Evolutionary conservation across 1,284 basidiomycete species (phyloP), one percentile per base, ranked within the genome.

Genomic region (Irpex sp.): DNA sequence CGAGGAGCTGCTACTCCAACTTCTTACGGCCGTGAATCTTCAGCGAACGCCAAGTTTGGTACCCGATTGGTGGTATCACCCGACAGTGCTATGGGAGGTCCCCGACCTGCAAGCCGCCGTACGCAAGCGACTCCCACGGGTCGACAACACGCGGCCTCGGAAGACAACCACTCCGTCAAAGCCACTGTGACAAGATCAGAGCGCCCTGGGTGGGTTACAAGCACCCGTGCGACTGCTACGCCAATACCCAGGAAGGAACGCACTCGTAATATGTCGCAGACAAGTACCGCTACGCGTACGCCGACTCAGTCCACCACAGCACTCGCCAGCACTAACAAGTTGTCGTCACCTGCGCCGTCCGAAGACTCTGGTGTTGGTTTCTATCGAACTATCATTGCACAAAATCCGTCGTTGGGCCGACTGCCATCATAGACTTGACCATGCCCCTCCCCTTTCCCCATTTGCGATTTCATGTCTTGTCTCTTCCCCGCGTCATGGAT

Each of bases 11-110:
- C 78, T 58, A 71, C 78, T 13, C 76, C 87, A 19, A 72, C 77
- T 19, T 83, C 85, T 3, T 93, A 92, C 67, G 87, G 83, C 5
- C 81, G 90, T 56, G 89, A 92, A 74, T 92, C 90, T 7, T 90
- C 88, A 59, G 92, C 91, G 39, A 92, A 92, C 68, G 92, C 91
- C 65, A 93, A 93, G 75, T 93, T 93, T 75, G 91, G 92, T 46
- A 86, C 85, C 17, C 83, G 91, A 19, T 78, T 93, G 49, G 78
- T 92, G 46, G 82, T 87, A 33, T 80, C 71, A 49, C 85, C 89
- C 17, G 75, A 79, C 6, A 37, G 53, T 58, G 26, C 74, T 7
- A 26, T 78, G 5, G 75, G 76, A 53, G 68, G 67, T 11, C 66
- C 78, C 46, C 86, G 91, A 46, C 85, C 90, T 17, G 78, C 82